phyloP scores from a whole-genome alignment of 1,139 yeast species.

The Meyerozyma elateridarum region DNA sequence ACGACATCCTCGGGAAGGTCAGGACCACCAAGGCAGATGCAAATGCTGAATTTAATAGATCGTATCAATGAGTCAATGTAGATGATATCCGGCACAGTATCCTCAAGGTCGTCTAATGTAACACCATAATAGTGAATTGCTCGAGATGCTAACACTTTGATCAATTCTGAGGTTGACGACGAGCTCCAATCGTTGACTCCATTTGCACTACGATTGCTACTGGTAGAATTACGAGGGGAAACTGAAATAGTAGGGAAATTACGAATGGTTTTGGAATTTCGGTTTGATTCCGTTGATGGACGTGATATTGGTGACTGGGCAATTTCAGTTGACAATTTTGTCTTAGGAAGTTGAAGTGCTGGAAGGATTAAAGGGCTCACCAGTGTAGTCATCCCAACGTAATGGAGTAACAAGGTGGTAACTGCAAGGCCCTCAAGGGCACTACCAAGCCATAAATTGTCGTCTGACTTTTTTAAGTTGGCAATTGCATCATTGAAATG shows the following conservation, averaged over 20 bases:
- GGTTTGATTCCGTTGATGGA: conserved; percentile 10
- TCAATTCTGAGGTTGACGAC: conserved; percentile 42
- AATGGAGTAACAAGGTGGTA: conserved; percentile 57
- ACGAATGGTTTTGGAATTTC: background rate
- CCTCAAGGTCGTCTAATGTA: conserved; percentile 60
- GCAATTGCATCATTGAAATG: conserved; percentile 70
- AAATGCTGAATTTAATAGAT: conserved; percentile 56
- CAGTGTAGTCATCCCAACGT: conserved; percentile 43
- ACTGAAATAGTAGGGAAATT: conserved; percentile 5
- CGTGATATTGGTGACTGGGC: conserved; percentile 4
- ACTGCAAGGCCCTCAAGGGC: conserved; percentile 78
- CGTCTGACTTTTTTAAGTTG: conserved; percentile 58
- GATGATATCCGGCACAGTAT: conserved; percentile 78
- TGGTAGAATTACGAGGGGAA: conserved; percentile 6
- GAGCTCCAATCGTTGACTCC: conserved; percentile 23
- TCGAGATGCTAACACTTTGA: conserved; percentile 42
- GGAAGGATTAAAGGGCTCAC: conserved; percentile 5
- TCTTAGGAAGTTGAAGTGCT: conserved; percentile 9
- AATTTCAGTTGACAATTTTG: conserved; percentile 4
- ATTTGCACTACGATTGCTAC: conserved; percentile 7
- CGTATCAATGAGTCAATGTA: conserved; percentile 71
- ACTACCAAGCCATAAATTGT: conserved; percentile 83
- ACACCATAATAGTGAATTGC: conserved; percentile 54
- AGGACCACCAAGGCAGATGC: conserved; percentile 44
- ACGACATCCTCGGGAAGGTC: conserved; percentile 42